A percentile compares a stretch with the other conserved stretches of the same genome.
Evolutionary conservation across 2,329 filamentous ascomycete genomes (phyloP).

Genomic region (Hyphodiscus sp.): DNA sequence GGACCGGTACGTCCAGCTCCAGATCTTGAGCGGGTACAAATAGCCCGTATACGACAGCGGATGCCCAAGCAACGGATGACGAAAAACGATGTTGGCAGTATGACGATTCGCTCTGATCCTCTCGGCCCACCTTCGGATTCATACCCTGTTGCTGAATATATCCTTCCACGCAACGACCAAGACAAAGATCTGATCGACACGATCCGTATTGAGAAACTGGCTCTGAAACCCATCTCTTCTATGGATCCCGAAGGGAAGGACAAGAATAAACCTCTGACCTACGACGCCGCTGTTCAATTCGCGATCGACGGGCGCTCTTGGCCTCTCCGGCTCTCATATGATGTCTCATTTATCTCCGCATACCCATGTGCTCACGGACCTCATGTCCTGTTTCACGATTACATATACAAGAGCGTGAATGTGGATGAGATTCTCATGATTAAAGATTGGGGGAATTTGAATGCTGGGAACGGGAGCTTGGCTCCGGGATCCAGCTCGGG

Average conservation of each 20-base stretch:
- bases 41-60: conserved; percentile 59
- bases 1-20: conserved; percentile 63
- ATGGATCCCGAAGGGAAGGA: not conserved
- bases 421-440: conserved; percentile 61
- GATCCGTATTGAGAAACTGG: conserved; percentile 63
- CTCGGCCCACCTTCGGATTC: conserved; percentile 54
- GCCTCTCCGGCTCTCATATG: conserved; percentile 55
- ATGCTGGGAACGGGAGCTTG: not conserved
- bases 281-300: conserved; percentile 56
- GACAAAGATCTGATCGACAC: conserved; percentile 56
- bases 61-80: conserved; percentile 50
- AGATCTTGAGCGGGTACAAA: conserved; percentile 62
- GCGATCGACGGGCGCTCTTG: conserved; percentile 57
- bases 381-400: conserved; percentile 68
- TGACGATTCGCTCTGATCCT: conserved; percentile 62
- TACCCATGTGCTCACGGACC: conserved; percentile 59
- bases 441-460: conserved; percentile 49
- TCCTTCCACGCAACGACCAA: conserved; percentile 45
- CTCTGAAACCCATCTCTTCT: conserved; percentile 42
- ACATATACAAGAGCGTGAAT: conserved; percentile 50
- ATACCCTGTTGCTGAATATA: conserved; percentile 64
- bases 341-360: conserved; percentile 60
- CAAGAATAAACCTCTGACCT: conserved; percentile 37
- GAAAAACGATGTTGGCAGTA: conserved; percentile 55
- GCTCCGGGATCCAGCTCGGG: not conserved